These are phyloP conservation scores for Penicillium salamii DNA, from an alignment of 495 filamentous ascomycete genomes.

Conservation along the genomic window DNA sequence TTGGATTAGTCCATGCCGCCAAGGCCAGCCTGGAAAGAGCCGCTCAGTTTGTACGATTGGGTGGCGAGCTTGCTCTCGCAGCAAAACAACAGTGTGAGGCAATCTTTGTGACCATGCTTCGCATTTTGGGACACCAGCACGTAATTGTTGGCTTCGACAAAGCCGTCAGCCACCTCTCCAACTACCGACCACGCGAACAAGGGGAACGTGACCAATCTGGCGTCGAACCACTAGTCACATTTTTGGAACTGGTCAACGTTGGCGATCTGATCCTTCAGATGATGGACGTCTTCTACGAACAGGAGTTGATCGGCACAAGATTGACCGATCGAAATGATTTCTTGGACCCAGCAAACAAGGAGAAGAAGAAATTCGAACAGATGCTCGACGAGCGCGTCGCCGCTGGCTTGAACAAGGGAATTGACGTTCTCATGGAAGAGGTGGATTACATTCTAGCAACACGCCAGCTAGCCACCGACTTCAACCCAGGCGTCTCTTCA, in stretches of 20 bases:
- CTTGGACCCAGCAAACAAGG: constrained; percentile 81
- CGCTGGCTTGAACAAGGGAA: constrained; percentile 92
- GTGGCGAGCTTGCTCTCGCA: constrained; percentile 74
- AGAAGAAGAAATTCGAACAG: constrained; percentile 98
- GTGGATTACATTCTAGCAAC: constrained; percentile 94
- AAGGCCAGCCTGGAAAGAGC: constrained; percentile 86
- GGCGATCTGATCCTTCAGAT: constrained; percentile 98
- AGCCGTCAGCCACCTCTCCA: constrained; percentile 85
- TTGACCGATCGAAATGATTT: constrained; percentile 94
- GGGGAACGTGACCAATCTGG: constrained; percentile 65
- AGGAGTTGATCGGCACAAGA: constrained; percentile 78
- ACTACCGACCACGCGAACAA: constrained; percentile 87
- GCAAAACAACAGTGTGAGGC: constrained; percentile 87
- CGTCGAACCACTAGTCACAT: constrained; percentile 90
- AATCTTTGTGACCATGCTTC: constrained; percentile 81
- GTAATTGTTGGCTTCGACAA: constrained; percentile 88
- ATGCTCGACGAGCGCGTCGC: constrained; percentile 98
- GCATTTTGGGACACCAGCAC: constrained; percentile 81
- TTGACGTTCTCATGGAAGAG: constrained; percentile 97
- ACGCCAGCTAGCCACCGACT: constrained; percentile 81
- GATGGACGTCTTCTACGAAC: constrained; percentile 98
- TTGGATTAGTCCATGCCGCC: constrained; percentile 85
- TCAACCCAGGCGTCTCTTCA: constrained; percentile 67
- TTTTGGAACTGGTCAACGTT: constrained; percentile 96
- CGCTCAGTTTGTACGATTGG: constrained; percentile 74